phyloP scores from a whole-genome alignment of 805 yeast genomes.

The Wickerhamomyces ciferrii region DNA sequence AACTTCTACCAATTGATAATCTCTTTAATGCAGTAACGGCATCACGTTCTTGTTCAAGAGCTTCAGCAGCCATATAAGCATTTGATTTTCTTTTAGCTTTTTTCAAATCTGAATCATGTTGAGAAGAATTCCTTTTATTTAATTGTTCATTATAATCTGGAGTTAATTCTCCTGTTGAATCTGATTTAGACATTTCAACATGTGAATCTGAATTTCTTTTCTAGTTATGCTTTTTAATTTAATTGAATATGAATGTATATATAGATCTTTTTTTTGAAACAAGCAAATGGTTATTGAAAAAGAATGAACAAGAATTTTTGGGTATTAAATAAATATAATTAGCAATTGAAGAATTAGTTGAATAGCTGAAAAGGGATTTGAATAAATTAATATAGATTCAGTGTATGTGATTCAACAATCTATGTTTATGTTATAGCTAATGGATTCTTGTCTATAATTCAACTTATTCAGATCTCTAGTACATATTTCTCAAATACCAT shows the following conservation, averaged over 20 bases:
- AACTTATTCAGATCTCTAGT: too few species aligned
- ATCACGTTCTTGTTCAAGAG: conserved; percentile 69
- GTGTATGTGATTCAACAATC: too few species aligned
- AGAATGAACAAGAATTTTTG: not conserved
- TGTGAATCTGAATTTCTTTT: not conserved
- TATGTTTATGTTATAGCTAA: too few species aligned
- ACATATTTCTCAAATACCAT: too few species aligned
- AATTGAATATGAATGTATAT: not conserved
- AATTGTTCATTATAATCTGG: not conserved
- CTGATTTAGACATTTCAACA: not conserved
- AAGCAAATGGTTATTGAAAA: not conserved
- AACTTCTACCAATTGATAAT: conserved; percentile 58
- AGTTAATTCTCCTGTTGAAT: not conserved
- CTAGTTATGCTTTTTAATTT: too few species aligned
- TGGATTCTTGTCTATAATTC: too few species aligned
- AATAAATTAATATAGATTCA: too few species aligned
- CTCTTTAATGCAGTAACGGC: conserved; percentile 72
- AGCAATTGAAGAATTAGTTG: too few species aligned
- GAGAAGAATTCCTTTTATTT: not conserved
- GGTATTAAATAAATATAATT: too few species aligned
- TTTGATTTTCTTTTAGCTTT: conserved; percentile 35
- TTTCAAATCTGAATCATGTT: not conserved
- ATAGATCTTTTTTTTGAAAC: not conserved
- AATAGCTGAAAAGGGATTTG: too few species aligned
- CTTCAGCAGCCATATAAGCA: conserved; percentile 61